Evolutionary conservation across 2,329 filamentous ascomycete genomes (phyloP).

Genomic region (Diaporthe helianthi): DNA sequence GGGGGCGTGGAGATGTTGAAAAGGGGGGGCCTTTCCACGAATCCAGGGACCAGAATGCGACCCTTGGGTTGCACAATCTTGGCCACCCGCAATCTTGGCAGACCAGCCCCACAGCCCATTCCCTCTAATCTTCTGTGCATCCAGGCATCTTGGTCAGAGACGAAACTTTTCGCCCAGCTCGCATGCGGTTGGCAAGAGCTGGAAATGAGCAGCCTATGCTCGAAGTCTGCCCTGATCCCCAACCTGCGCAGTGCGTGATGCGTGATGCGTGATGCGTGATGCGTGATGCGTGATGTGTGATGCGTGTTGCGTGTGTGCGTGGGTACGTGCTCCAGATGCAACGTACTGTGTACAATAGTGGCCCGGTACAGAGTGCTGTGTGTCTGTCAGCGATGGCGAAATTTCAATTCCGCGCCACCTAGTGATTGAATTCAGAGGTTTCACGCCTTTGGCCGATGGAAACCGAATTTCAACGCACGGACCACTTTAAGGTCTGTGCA

Average conservation of each 20-base stretch:
- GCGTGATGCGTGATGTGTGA: not conserved
- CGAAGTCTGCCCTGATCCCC: not conserved
- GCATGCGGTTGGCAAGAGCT: constrained; percentile 13
- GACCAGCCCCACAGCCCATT: constrained; percentile 23
- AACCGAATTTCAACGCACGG: too few species aligned
- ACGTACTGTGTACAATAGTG: not conserved
- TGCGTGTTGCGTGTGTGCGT: too few species aligned
- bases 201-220: constrained; percentile 25
- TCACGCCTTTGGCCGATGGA: too few species aligned
- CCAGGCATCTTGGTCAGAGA: constrained; percentile 21
- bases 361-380: too few species aligned
- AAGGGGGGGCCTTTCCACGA: constrained; percentile 27
- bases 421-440: too few species aligned
- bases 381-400: too few species aligned
- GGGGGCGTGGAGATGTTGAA: constrained; percentile 27
- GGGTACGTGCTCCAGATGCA: not conserved
- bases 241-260: constrained; percentile 5
- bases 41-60: constrained; percentile 28
- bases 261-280: not conserved
- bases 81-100: constrained; percentile 24
- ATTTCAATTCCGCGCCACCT: too few species aligned
- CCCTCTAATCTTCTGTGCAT: constrained; percentile 28
- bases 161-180: constrained; percentile 9
- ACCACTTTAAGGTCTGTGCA: too few species aligned
- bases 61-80: constrained; percentile 24